Base-by-base conservation (phyloP, 225 moss, liverwort and hornwort genomes). In the Physcomitrellopsis africana region DNA sequence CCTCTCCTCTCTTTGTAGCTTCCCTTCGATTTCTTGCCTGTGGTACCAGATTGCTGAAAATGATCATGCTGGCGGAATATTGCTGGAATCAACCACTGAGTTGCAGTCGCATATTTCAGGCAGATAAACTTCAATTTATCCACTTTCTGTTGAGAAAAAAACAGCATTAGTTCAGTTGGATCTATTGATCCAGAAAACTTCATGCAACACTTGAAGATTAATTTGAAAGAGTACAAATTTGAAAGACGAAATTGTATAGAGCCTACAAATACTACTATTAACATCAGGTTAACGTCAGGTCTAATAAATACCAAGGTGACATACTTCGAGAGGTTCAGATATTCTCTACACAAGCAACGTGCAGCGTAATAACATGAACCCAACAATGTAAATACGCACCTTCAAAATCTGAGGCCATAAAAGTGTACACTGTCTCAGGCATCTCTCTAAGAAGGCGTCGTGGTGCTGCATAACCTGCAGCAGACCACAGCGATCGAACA, bases 41-140 rank as follows among this genome's bases (percentile, higher is more conserved):
- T 72, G 42, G 77, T 73, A 60, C 63, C 85, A 73, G 87, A 65
- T 61, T 86, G 81, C 13, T 83, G 84, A 47, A 79, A 76, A 20
- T 80, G 84, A 56, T 86, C 83, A 74, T 80, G 82, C 56, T 84
- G 84, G 17, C 79, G 80, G 72, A 87, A 92, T 65, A 93, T 88
- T 20, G 94, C 89, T 49, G 94, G 97, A 81, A 97, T 94, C 81
- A 97, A 87, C 91, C 97, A 91, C 60, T 97, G 97, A 17, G 92
- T 97, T 22, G 97, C 89, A 23, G 91, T 88, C 32, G 97, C 91
- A 77, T 97, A 97, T 68, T 94, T 95, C 76, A 94, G 90, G 77
- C 97, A 97, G 45, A 92, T 90, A 57, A 84, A 79, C 78, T 97
- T 97, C 80, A 97, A 65, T 48, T 91, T 89, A 59, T 94, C 97